Percentiles rank a stretch among this genome's conserved stretches.
These are phyloP conservation scores for Theobroma cacao DNA, from an alignment of 345 rosid species.

Conservation along the genomic window DNA sequence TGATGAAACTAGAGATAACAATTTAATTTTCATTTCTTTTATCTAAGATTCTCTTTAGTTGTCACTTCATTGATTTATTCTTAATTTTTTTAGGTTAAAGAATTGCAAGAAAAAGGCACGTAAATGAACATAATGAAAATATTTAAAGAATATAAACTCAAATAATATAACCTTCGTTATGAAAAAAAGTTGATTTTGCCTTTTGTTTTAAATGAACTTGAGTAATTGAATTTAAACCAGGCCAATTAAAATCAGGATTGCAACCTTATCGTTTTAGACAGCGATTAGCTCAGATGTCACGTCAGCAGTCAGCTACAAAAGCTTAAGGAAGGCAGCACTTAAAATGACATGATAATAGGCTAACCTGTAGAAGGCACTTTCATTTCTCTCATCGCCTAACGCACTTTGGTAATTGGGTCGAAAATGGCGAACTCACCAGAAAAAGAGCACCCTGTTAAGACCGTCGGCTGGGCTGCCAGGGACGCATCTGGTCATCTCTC, in stretches of 20 bases:
- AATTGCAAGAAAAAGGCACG: too few relatives aligned
- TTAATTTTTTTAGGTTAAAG: too few relatives aligned
- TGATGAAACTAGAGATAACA: too few relatives aligned
- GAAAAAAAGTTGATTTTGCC: too few relatives aligned
- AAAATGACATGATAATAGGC: too few relatives aligned
- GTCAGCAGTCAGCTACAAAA: not conserved
- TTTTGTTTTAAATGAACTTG: not conserved
- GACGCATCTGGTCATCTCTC: slow-evolving; percentile 45
- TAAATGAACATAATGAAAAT: too few relatives aligned
- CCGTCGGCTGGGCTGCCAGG: slow-evolving; percentile 53
- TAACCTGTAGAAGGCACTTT: not conserved
- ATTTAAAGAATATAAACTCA: too few relatives aligned
- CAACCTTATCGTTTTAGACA: not conserved
- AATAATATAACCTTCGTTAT: too few relatives aligned
- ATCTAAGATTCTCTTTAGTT: too few relatives aligned
- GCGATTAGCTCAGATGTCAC: not conserved
- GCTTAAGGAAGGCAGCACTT: not conserved
- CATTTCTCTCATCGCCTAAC: not conserved
- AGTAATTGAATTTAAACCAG: not conserved
- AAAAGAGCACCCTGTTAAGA: slow-evolving; percentile 25
- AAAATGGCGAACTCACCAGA: slow-evolving; percentile 25
- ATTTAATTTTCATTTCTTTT: too few relatives aligned
- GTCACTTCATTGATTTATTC: too few relatives aligned
- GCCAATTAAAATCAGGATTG: not conserved
- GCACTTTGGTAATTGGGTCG: not conserved